Conservation (phyloP, 768 basidiomycete species). For the Lactarius evosmus region DNA sequence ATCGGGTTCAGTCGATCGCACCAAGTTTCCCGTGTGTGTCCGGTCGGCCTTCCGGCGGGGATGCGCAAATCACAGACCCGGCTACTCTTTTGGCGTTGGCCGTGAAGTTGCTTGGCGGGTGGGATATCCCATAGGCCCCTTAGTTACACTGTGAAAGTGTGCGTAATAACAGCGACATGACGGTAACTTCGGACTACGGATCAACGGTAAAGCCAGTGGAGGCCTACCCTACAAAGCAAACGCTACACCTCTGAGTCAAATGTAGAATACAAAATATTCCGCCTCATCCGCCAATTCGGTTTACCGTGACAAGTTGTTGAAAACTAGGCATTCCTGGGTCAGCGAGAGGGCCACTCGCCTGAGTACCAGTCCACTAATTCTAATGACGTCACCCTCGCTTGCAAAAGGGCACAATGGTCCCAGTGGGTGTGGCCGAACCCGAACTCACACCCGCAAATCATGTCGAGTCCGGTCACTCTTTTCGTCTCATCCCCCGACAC, state of each 20-base stretch:
- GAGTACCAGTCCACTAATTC: too few relatives aligned
- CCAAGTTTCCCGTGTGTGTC: slow-evolving; percentile 4
- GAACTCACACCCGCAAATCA: slow-evolving; percentile 21
- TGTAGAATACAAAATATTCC: not conserved
- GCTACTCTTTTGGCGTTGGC: not conserved
- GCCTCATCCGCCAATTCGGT: not conserved
- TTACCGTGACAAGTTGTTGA: not conserved
- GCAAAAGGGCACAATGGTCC: too few relatives aligned
- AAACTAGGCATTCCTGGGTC: not conserved
- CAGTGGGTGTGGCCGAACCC: not conserved
- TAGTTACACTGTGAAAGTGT: too few relatives aligned
- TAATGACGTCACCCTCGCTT: not conserved
- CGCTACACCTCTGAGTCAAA: not conserved
- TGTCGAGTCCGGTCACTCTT: slow-evolving; percentile 56
- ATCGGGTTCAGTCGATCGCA: not conserved
- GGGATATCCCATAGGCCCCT: too few relatives aligned
- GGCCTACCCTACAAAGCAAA: not conserved
- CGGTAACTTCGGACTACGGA: not conserved
- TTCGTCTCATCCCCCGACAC: slow-evolving; percentile 87
- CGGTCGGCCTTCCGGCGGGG: not conserved
- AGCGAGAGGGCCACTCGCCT: too few relatives aligned
- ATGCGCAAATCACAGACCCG: slow-evolving; percentile 14
- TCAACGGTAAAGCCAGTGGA: not conserved
- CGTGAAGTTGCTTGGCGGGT: not conserved
- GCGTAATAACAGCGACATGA: not conserved